Evolutionary conservation across 768 basidiomycete genomes (phyloP), one percentile per base, ranked within the genome.

Genomic region (Neoboletus brunneissimus): DNA sequence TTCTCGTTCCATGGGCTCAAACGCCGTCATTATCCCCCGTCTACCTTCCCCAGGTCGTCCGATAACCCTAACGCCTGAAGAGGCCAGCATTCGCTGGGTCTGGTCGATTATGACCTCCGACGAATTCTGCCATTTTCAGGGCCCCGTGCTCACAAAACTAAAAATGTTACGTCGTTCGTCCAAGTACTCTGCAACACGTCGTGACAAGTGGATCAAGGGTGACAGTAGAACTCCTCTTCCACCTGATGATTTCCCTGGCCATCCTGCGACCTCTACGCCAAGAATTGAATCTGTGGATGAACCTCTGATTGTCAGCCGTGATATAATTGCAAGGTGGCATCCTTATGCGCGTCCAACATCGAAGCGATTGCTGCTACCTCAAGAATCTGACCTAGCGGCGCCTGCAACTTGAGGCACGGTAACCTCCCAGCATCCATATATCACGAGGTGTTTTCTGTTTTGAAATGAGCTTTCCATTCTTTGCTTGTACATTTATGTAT

Each of bases 21-120:
- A 0, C 6, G 41, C 66, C 16, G 48, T 57, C 13, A 58, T 72
- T 41, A 62, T 72, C 25, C 72, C 72, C 38, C 64, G 68, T 3
- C 50, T 72, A 18, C 62, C 64, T 44, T 63, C 68, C 10, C 70
- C 63, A 3, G 42, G 53, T 46, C 63, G 61, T 18, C 63, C 62
- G 3, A 40, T 72, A 23, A 6, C 45, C 12, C 9, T 56, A 32
- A 63, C 59, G 5, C 58, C 49, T 3, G 64, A 70, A 34, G 61
- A 64, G n/a, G 53, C 51, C 32, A 43, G 54, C 41, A 56, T 67
- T 27, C 64, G 57, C 20, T 64, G 58, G 63, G 25, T 59, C 49
- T 72, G 64, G 64, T 64, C 64, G 11, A 55, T 58, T 5, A 44
- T 41, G 29, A 64, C 22, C 31, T 64, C 68, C 2, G 54, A 61